phyloP scores from a whole-genome alignment of 768 basidiomycete genomes.

The Hypholoma sublateritium region DNA sequence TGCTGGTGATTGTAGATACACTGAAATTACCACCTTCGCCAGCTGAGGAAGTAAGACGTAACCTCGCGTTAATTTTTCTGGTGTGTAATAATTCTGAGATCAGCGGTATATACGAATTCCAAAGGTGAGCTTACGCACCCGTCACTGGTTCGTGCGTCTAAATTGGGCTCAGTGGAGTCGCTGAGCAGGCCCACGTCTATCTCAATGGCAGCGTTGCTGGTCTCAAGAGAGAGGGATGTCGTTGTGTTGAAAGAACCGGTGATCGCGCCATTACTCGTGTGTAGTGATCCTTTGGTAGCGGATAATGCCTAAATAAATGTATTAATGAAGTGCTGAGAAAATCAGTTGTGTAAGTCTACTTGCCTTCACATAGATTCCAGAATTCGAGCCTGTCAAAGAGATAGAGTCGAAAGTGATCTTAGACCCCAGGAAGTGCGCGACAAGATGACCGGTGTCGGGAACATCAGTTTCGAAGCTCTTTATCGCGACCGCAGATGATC shows the following conservation, averaged over 20 bases:
- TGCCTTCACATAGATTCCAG: slow-evolving; percentile 33
- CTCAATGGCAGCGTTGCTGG: slow-evolving; percentile 41
- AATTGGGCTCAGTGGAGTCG: slow-evolving; percentile 25
- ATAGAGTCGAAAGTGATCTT: slow-evolving; percentile 37
- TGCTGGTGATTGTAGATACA: background rate
- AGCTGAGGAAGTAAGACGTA: background rate
- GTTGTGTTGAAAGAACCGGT: slow-evolving; percentile 39
- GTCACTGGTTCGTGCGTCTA: slow-evolving; percentile 36
- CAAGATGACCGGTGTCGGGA: slow-evolving; percentile 34
- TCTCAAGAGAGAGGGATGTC: slow-evolving; percentile 34
- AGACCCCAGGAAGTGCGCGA: slow-evolving; percentile 30
- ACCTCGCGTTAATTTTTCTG: background rate
- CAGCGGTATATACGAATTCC: background rate
- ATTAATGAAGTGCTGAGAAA: background rate
- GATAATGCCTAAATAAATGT: slow-evolving; percentile 2
- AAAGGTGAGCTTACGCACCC: slow-evolving; percentile 29
- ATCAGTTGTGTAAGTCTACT: slow-evolving; percentile 2
- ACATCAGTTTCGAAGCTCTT: slow-evolving; percentile 43
- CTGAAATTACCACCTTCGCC: background rate
- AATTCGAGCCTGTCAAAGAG: slow-evolving; percentile 33
- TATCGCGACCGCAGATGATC: slow-evolving; percentile 27
- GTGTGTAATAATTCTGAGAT: background rate
- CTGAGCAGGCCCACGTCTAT: slow-evolving; percentile 37
- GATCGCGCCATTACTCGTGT: slow-evolving; percentile 21
- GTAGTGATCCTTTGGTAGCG: background rate